Evolutionary conservation across 805 yeast genomes (phyloP).

Genomic region (Lipomyces oligophaga): DNA sequence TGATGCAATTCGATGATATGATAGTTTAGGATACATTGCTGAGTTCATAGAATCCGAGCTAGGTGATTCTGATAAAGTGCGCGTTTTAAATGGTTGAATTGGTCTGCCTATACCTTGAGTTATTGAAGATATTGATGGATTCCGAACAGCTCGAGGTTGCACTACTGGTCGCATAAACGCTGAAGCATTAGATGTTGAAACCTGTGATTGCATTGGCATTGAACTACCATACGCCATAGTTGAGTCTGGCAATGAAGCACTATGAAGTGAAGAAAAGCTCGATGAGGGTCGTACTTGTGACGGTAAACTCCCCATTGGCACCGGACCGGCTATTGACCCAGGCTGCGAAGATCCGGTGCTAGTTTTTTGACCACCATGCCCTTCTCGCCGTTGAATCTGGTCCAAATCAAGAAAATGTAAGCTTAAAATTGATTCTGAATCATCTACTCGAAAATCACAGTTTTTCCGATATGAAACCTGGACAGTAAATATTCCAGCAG

Average conservation of each 20-base stretch:
- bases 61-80: constrained; percentile 49
- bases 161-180: neutral
- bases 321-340: too few relatives aligned
- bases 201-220: too few relatives aligned
- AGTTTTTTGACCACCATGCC: constrained; percentile 2
- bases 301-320: too few relatives aligned
- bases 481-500: constrained; percentile 66
- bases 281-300: too few relatives aligned
- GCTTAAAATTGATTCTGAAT: constrained; percentile 60
- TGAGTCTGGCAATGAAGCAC: too few relatives aligned
- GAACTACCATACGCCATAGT: too few relatives aligned
- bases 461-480: constrained; percentile 78
- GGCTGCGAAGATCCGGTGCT: too few relatives aligned
- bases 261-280: too few relatives aligned
- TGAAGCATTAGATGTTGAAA: too few relatives aligned
- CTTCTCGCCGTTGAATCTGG: too few relatives aligned
- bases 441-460: constrained; percentile 61
- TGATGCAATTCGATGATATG: constrained; percentile 37
- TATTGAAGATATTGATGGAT: constrained; percentile 1
- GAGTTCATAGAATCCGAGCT: constrained; percentile 29
- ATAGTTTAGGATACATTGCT: constrained; percentile 39
- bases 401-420: constrained; percentile 54
- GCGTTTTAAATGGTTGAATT: constrained; percentile 62
- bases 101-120: too few relatives aligned
- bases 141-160: neutral